Base-by-base conservation (phyloP, 2,329 filamentous ascomycete genomes). In the Aspergillus amoenus region DNA sequence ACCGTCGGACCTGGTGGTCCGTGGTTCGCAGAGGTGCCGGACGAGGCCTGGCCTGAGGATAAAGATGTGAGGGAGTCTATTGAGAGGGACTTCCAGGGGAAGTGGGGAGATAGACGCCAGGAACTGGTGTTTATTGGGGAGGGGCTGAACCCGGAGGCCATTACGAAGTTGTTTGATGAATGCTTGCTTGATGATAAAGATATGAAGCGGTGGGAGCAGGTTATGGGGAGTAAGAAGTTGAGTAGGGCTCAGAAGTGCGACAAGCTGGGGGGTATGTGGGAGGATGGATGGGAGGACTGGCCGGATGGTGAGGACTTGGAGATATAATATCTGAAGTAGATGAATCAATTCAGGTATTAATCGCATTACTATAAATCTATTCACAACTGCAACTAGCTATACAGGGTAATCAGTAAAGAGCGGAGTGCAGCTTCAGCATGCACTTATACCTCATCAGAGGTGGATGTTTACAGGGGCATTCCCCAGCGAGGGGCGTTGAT, bases 41-140 rank as follows among this genome's bases (percentile, higher is more conserved):
- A 75, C 58, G 79, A 81, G 24, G 81, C 81, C 5, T 81, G 80
- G 76, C 79, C 77, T 0, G 78, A 79, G 11, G 78, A 80, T 58
- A 66, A 73, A 24, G 79, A 80, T 12, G 81, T 82, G 2, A 65
- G 74, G 22, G 69, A 74, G 42, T 78, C 79, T 11, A 81, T 84
- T 41, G 68, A 73, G 51, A 74, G 80, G 32, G 81, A 84, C 56
- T 82, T 83, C 52, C 69, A 76, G 30, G 74, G 72, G 4, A 72
- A 74, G 8, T 90, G 87, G 86, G 88, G 86, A 0, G 88, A 91
- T 63, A 79, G 88, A 1, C 78, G 88, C 2, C 88, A 91, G 68
- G 88, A 91, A 69, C 69, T 91, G 6, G 88, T 91, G 3, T 88
- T 91, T 59, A 90, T 91, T 56, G 88, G 88, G 0, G 86, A 90